These are phyloP conservation scores for Dothideomycetes sp. DNA, from an alignment of 2,329 filamentous ascomycete genomes.

Conservation along the genomic window DNA sequence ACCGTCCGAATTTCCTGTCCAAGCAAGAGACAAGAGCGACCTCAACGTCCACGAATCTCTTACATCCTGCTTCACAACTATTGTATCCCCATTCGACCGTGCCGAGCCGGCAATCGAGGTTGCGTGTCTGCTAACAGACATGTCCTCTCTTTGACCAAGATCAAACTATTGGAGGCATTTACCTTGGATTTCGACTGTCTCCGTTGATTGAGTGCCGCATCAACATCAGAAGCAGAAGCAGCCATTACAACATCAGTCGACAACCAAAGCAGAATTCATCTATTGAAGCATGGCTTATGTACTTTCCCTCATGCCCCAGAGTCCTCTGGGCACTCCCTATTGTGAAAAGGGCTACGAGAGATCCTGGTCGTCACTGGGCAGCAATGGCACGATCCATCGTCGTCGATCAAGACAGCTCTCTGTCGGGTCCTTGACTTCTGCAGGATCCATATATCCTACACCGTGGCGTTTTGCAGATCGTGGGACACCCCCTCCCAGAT, in stretches of 20 bases:
- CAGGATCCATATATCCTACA: conserved; percentile 6
- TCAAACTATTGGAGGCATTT: conserved; percentile 1
- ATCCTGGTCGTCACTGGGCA: conserved; percentile 14
- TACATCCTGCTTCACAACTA: background rate
- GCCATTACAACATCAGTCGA: background rate
- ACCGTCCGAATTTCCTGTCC: background rate
- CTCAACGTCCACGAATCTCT: background rate
- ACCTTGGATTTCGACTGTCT: conserved; percentile 4
- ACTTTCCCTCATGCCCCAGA: conserved; percentile 15
- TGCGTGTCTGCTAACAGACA: conserved; percentile 5
- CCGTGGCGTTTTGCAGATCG: conserved; percentile 5
- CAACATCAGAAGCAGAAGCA: background rate
- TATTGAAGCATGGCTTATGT: conserved; percentile 15
- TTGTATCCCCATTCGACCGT: conserved; percentile 9
- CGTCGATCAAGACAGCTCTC: conserved; percentile 12
- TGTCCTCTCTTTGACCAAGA: conserved; percentile 9
- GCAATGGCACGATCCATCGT: conserved; percentile 6
- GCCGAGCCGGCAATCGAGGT: conserved; percentile 6
- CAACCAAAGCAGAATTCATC: conserved; percentile 4
- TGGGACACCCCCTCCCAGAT: conserved; percentile 5
- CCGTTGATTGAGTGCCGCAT: background rate
- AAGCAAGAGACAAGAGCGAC: background rate
- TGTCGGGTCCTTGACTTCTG: conserved; percentile 11
- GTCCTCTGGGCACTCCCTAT: conserved; percentile 6
- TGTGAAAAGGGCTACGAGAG: conserved; percentile 7